Evolutionary conservation across 331 rosid species (phyloP).

Genomic region (Phaseolus coccineus): DNA sequence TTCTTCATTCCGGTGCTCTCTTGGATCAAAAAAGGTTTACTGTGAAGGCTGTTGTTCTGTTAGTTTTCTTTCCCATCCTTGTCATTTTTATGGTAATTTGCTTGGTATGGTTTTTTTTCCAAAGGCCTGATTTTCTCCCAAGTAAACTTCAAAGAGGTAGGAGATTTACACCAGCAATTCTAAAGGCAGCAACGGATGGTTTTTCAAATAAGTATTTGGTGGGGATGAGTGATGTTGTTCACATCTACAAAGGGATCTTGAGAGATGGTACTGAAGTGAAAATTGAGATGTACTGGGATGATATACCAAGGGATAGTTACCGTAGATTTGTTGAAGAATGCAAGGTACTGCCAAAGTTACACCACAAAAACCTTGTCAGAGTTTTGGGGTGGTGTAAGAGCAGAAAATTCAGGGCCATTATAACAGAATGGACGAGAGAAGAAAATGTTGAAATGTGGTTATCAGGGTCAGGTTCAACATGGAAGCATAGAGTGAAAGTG

Average conservation of each 20-base stretch:
- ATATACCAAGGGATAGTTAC: slow-evolving; percentile 48
- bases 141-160: slow-evolving; percentile 47
- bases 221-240: slow-evolving; percentile 63
- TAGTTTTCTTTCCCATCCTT: slow-evolving; percentile 65
- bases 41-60: slow-evolving; percentile 52
- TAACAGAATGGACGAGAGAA: slow-evolving; percentile 61
- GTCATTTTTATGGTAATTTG: slow-evolving; percentile 58
- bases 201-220: slow-evolving; percentile 56
- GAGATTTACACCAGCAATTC: slow-evolving; percentile 61
- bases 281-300: slow-evolving; percentile 65
- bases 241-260: slow-evolving; percentile 63
- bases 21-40: slow-evolving; percentile 50
- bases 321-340: slow-evolving; percentile 57
- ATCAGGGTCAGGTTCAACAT: slow-evolving; percentile 49
- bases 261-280: slow-evolving; percentile 66
- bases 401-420: slow-evolving; percentile 59
- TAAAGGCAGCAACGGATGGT: slow-evolving; percentile 64
- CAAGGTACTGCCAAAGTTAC: slow-evolving; percentile 53
- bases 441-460: slow-evolving; percentile 62
- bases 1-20: slow-evolving; percentile 68
- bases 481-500: slow-evolving; percentile 68
- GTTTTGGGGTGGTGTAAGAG: slow-evolving; percentile 72
- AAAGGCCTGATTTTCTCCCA: slow-evolving; percentile 76
- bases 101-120: slow-evolving; percentile 64
- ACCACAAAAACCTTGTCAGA: slow-evolving; percentile 62